A percentile compares a stretch with the other conserved stretches of the same genome.
phyloP scores from a whole-genome alignment of 2,329 filamentous ascomycete genomes.

The Sordariomycetes sp. region DNA sequence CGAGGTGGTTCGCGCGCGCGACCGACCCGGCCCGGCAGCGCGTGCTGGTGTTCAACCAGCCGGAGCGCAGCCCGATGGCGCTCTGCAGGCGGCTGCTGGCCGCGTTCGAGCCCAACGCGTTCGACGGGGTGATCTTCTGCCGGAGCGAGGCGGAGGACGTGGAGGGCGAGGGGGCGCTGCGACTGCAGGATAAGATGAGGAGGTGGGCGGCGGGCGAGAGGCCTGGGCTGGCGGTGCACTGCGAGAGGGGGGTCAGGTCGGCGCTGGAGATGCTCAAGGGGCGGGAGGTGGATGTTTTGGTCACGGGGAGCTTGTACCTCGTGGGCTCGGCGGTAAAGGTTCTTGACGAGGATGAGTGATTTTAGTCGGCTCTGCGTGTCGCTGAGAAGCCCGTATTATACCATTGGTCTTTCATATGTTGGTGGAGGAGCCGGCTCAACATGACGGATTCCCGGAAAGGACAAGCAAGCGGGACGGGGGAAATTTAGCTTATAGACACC shows the following conservation, averaged over 20 bases:
- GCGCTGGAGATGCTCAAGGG: slow-evolving; percentile 48
- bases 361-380: not conserved
- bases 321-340: slow-evolving; percentile 59
- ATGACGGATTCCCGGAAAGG: too few species aligned
- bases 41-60: slow-evolving; percentile 83
- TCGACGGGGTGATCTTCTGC: slow-evolving; percentile 70
- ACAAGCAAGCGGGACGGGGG: too few species aligned
- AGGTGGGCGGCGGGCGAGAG: slow-evolving; percentile 47
- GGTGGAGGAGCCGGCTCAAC: too few species aligned
- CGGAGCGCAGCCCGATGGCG: slow-evolving; percentile 63
- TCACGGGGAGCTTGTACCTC: slow-evolving; percentile 77
- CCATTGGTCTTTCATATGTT: too few species aligned
- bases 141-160: slow-evolving; percentile 47
- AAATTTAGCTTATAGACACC: too few species aligned
- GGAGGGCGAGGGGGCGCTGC: slow-evolving; percentile 43
- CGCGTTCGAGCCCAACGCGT: slow-evolving; percentile 39
- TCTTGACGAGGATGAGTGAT: not conserved
- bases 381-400: too few species aligned
- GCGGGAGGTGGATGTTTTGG: slow-evolving; percentile 49
- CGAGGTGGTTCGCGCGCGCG: slow-evolving; percentile 60
- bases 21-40: not conserved
- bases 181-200: slow-evolving; percentile 63
- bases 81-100: slow-evolving; percentile 54
- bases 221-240: slow-evolving; percentile 25
- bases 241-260: slow-evolving; percentile 60